Percentiles rank a stretch among this genome's conserved stretches.
Evolutionary conservation across 257 asterid genomes (phyloP).

Genomic region (Jasminum sambac): DNA sequence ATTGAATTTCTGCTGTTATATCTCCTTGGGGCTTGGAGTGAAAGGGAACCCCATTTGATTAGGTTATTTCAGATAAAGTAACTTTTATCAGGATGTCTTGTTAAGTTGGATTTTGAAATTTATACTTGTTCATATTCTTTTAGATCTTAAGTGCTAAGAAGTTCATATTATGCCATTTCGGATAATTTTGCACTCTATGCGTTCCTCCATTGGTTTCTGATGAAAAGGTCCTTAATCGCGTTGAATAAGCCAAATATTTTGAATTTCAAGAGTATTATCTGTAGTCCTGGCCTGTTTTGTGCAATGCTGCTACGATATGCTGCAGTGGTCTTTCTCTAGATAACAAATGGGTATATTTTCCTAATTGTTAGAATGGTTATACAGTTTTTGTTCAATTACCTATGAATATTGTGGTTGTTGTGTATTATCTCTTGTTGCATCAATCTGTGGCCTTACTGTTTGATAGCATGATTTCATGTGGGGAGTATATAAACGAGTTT

Average conservation of each 20-base stretch:
- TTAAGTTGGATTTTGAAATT: background rate
- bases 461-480: background rate
- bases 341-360: background rate
- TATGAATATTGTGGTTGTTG: background rate
- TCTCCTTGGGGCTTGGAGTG: background rate
- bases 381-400: background rate
- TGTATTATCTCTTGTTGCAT: background rate
- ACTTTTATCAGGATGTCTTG: background rate
- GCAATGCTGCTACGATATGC: background rate
- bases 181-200: background rate
- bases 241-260: background rate
- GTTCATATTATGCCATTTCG: background rate
- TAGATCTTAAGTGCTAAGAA: conserved; percentile 10
- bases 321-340: background rate
- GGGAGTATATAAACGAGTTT: background rate
- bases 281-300: background rate
- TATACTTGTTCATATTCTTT: background rate
- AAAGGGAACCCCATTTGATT: background rate
- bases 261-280: background rate
- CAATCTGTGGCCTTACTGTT: background rate
- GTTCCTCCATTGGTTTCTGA: background rate
- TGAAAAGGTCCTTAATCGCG: background rate
- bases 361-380: conserved; percentile 6
- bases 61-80: background rate
- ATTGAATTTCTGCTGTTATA: background rate